phyloP scores from a whole-genome alignment of 1,284 basidiomycete species.

The Porogramme epimiltina region DNA sequence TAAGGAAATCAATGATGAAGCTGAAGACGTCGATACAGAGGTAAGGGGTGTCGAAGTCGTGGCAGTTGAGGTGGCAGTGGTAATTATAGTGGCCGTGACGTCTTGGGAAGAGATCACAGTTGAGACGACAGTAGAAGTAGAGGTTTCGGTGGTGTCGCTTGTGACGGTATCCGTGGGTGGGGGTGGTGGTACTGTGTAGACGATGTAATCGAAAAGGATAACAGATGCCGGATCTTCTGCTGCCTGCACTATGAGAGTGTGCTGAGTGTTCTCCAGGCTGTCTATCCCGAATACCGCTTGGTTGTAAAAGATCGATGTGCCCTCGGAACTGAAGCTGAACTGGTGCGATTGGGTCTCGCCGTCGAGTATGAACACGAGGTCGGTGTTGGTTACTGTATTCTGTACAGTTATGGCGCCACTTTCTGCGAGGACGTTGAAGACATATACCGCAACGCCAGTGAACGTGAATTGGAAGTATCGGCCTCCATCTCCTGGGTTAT shows the following conservation, averaged over 20 bases:
- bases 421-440: background rate
- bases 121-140: too few relatives aligned
- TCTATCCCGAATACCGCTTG: background rate
- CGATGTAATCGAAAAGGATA: conserved; percentile 13
- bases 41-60: too few relatives aligned
- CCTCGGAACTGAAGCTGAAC: too few relatives aligned
- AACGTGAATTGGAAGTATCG: background rate
- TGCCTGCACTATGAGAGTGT: conserved; percentile 1
- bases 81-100: too few relatives aligned
- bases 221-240: background rate
- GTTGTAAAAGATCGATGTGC: background rate
- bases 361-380: conserved; percentile 6
- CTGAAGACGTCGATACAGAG: too few relatives aligned
- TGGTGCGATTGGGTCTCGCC: background rate
- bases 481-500: background rate
- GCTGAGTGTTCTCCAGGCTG: background rate
- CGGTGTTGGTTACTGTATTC: background rate
- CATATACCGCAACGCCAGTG: background rate
- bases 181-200: background rate
- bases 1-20: too few relatives aligned
- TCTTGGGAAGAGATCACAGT: too few relatives aligned
- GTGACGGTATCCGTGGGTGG: too few relatives aligned
- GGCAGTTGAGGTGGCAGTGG: too few relatives aligned
- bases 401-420: background rate
- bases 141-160: too few relatives aligned